Base-by-base conservation (phyloP, 2,329 filamentous ascomycete species). In the Plenodomus tracheiphilus region DNA sequence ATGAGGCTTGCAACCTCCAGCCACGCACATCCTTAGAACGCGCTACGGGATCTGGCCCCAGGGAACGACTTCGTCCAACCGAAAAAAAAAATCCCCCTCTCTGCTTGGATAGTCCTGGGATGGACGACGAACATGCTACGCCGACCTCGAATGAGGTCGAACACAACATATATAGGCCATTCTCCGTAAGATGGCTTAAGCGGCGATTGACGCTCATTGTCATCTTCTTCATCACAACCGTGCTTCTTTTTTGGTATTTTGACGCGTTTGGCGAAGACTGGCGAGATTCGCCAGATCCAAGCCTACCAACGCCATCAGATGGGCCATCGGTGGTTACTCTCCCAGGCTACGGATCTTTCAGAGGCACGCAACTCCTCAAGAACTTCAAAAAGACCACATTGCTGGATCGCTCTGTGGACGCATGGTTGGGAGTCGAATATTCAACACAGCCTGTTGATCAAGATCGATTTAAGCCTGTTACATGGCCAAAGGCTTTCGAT, bases 401-500 rank as follows among this genome's bases (percentile, higher is more conserved):
- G 0, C 63, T 77, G 2, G 62, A 69, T 8, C 53, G 53, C 2
- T 49, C 69, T 0, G 72, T 79, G 1, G 75, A 80, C 51, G 77
- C 77, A 0, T 80, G 77, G 77, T 62, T 80, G 5, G 76, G 76
- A 2, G 72, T 80, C 25, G 74, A 78, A 55, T 80, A 78, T 41
- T 71, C 77, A 0, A 76, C 75, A 0, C 70, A 70, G 46, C 68
- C 68, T 22, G 56, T 72, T 1, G 75, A 73, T 4, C 62, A 74
- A 2, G 52, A 62, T 13, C 74, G 78, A 7, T 79, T 80, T 46
- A 63, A 59, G 11, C 67, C 74, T 0, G 66, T 77, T 17, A 64
- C 69, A 18, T 75, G 70, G 71, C 77, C 78, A 0, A 53, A 54
- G 3, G 54, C 68, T 1, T 78, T 80, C 39, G 61, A 72, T 1